Conservation (phyloP, 768 basidiomycete species). For the Heimioporus sp. region DNA sequence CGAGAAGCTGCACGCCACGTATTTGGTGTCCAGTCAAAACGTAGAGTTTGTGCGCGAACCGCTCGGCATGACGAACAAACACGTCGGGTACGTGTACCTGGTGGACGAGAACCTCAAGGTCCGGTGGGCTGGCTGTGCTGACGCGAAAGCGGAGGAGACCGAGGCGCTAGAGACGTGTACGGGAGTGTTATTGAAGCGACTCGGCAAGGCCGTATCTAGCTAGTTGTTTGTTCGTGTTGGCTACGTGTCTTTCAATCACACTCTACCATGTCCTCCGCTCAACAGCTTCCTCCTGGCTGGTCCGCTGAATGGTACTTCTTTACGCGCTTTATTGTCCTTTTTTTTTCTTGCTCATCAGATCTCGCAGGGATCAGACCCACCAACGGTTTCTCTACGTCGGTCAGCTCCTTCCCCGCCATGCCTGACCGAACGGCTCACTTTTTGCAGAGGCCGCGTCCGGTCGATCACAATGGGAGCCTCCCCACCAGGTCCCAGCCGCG, state of each 20-base stretch:
- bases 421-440: constrained; percentile 6
- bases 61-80: constrained; percentile 84
- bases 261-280: constrained; percentile 32
- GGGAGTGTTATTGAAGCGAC: constrained; percentile 63
- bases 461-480: constrained; percentile 88
- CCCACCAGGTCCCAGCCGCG: constrained; percentile 38
- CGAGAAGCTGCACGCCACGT: constrained; percentile 59
- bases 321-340: not conserved
- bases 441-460: constrained; percentile 76
- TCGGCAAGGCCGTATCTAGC: constrained; percentile 31
- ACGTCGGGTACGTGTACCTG: constrained; percentile 89
- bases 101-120: constrained; percentile 83
- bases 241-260: constrained; percentile 20
- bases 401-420: constrained; percentile 39
- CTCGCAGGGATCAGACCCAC: constrained; percentile 69
- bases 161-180: constrained; percentile 66
- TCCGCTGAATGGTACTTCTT: constrained; percentile 78
- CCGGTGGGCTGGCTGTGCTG: constrained; percentile 91
- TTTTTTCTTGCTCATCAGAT: constrained; percentile 8
- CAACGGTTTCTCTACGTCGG: constrained; percentile 89
- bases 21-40: constrained; percentile 79
- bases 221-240: constrained; percentile 27
- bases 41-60: constrained; percentile 85
- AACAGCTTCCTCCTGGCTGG: constrained; percentile 90
- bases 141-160: constrained; percentile 73